Percentiles rank a stretch among this genome's conserved stretches.
Conservation (phyloP, 306 rosid species). For the Prunus mume region DNA sequence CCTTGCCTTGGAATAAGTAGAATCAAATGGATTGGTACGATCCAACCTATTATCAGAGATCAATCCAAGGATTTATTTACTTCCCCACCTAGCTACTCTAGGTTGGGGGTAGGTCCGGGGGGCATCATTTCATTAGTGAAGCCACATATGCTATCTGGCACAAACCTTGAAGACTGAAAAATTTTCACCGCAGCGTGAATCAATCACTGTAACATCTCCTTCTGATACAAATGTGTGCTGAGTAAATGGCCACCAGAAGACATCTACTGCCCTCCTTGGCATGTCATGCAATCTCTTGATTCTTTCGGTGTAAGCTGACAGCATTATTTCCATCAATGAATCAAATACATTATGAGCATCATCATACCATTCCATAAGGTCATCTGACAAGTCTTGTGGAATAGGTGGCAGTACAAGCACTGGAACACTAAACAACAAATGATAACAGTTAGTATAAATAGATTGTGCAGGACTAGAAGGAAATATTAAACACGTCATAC, state of each 20-base stretch:
- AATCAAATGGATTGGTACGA: no score
- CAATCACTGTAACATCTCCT: slow-evolving; percentile 79
- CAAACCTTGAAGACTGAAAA: slow-evolving; percentile 90
- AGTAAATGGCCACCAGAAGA: slow-evolving; percentile 99
- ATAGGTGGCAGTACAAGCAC: slow-evolving; percentile 78
- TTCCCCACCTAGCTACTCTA: no score
- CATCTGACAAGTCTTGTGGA: slow-evolving; percentile 72
- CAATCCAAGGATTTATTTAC: no score
- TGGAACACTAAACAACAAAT: slow-evolving; percentile 62
- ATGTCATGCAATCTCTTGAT: slow-evolving; percentile 65
- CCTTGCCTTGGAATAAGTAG: no score
- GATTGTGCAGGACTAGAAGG: neutral
- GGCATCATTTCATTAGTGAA: neutral
- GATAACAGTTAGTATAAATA: slow-evolving; percentile 4
- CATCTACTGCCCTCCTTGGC: slow-evolving; percentile 73
- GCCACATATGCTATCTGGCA: slow-evolving; percentile 19
- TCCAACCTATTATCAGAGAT: no score
- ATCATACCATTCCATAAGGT: slow-evolving; percentile 82
- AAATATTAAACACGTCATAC: slow-evolving; percentile 2
- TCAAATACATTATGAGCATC: slow-evolving; percentile 47
- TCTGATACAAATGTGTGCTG: slow-evolving; percentile 82
- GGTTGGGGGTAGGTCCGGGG: neutral
- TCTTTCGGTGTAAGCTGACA: slow-evolving; percentile 56
- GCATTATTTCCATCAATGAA: slow-evolving; percentile 67
- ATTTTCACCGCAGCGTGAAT: slow-evolving; percentile 94